Conservation (phyloP, 2,329 filamentous ascomycete species). For the Metarhizium anisopliae region DNA sequence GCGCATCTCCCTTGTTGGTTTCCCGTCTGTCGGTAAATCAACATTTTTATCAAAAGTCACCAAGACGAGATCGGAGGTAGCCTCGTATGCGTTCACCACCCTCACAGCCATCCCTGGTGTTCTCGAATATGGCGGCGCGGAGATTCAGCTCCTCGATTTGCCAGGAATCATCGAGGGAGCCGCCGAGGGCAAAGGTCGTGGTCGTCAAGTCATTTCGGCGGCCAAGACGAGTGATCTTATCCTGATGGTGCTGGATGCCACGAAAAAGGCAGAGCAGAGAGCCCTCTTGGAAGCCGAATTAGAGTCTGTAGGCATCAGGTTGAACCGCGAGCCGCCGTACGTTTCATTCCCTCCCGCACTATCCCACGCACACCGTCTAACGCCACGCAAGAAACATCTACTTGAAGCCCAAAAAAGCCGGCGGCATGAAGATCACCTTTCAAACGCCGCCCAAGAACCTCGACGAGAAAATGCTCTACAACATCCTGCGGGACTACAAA, state of each 20-base stretch:
- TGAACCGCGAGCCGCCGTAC: conserved; percentile 86
- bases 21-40: conserved; percentile 96
- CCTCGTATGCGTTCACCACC: conserved; percentile 94
- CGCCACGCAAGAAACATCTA: conserved; percentile 71
- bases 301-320: conserved; percentile 86
- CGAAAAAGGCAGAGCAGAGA: conserved; percentile 90
- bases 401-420: conserved; percentile 88
- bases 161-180: conserved; percentile 98
- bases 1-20: conserved; percentile 94
- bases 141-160: conserved; percentile 95
- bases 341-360: conserved; percentile 19
- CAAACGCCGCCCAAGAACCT: conserved; percentile 78
- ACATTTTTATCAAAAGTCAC: conserved; percentile 99
- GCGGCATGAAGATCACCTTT: conserved; percentile 98
- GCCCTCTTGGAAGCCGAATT: conserved; percentile 83
- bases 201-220: conserved; percentile 91
- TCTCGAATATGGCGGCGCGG: conserved; percentile 92
- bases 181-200: conserved; percentile 88
- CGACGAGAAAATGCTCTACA: conserved; percentile 97
- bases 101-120: conserved; percentile 96
- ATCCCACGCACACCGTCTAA: background rate
- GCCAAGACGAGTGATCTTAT: conserved; percentile 98
- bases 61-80: conserved; percentile 93
- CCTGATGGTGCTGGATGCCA: conserved; percentile 93
- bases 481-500: conserved; percentile 97